Percentiles rank a stretch among this genome's conserved stretches.
Conservation (phyloP, 768 basidiomycete species). For the Lactifluus pinguis region DNA sequence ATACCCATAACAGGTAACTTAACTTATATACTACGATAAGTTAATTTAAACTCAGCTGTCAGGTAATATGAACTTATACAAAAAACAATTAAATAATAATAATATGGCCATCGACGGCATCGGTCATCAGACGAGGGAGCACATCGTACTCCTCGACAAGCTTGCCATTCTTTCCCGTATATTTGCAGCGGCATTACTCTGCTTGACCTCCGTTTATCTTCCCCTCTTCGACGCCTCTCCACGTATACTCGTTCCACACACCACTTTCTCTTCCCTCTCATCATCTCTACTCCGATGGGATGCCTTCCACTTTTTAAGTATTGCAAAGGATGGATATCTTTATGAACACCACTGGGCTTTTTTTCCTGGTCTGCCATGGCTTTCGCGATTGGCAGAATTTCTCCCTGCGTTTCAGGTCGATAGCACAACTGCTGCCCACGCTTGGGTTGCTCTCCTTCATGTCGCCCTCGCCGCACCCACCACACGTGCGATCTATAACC, state of each 20-base stretch:
- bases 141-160: constrained; percentile 10
- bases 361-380: constrained; percentile 54
- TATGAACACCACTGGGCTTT: constrained; percentile 89
- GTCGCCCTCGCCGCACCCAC: constrained; percentile 33
- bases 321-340: constrained; percentile 48
- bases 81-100: too few species aligned
- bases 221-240: constrained; percentile 18
- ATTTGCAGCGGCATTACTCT: neutral
- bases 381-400: constrained; percentile 34
- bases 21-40: too few species aligned
- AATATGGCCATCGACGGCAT: neutral
- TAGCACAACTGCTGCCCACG: neutral
- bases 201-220: constrained; percentile 7
- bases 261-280: constrained; percentile 7
- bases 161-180: constrained; percentile 13
- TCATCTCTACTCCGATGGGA: constrained; percentile 73
- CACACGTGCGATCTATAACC: constrained; percentile 41
- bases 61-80: too few species aligned
- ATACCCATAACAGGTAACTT: too few species aligned
- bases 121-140: neutral
- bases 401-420: neutral
- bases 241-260: neutral
- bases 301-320: constrained; percentile 64
- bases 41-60: too few species aligned
- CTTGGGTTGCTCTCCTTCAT: constrained; percentile 27